phyloP scores from a whole-genome alignment of 2,329 filamentous ascomycete genomes.

The Penicillium olsonii region DNA sequence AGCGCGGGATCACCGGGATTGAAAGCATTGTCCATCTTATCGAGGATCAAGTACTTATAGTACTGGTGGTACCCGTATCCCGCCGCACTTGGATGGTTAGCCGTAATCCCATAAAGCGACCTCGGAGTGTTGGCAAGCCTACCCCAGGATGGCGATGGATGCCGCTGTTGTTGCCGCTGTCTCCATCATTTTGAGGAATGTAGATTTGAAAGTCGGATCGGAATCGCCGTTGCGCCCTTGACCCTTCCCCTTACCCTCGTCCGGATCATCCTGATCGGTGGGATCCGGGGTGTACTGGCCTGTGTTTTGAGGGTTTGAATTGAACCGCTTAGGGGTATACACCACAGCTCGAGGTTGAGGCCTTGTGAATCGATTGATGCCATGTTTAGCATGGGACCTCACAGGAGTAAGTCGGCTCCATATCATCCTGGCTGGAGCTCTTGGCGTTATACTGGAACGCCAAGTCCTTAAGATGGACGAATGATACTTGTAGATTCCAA shows the following conservation, averaged over 20 bases:
- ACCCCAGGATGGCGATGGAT: slow-evolving; percentile 70
- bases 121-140: slow-evolving; percentile 25
- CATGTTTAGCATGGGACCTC: slow-evolving; percentile 19
- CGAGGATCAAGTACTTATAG: slow-evolving; percentile 88
- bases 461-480: slow-evolving; percentile 2
- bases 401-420: slow-evolving; percentile 28
- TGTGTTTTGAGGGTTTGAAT: slow-evolving; percentile 24
- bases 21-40: slow-evolving; percentile 92
- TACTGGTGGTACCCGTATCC: slow-evolving; percentile 77
- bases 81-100: slow-evolving; percentile 49
- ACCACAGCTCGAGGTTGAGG: slow-evolving; percentile 9
- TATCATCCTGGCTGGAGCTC: slow-evolving; percentile 21
- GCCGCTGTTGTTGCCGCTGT: slow-evolving; percentile 74
- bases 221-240: slow-evolving; percentile 25
- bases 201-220: slow-evolving; percentile 39
- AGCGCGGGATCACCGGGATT: slow-evolving; percentile 87
- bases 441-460: background rate
- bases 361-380: slow-evolving; percentile 17
- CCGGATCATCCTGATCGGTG: slow-evolving; percentile 32
- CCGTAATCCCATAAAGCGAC: background rate
- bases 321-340: slow-evolving; percentile 23
- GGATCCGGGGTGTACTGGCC: slow-evolving; percentile 28
- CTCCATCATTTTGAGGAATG: slow-evolving; percentile 67
- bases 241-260: slow-evolving; percentile 28
- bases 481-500: too few relatives aligned